Evolutionary conservation across 352 stramenopile species (phyloP).

Genomic region (Bremia lactucae): DNA sequence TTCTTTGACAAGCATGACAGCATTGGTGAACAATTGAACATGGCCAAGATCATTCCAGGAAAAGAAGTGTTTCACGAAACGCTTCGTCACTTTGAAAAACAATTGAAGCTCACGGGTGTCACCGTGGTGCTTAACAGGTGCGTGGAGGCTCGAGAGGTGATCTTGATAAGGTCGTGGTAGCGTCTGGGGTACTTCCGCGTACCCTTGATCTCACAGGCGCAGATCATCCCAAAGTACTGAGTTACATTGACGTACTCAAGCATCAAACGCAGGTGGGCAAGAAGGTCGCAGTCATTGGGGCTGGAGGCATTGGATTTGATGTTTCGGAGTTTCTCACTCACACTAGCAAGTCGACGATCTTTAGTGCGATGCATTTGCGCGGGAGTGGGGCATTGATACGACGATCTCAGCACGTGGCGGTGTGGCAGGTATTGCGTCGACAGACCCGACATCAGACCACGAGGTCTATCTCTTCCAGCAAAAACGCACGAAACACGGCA

Average conservation of each 20-base stretch:
- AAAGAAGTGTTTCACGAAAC: slow-evolving; percentile 98
- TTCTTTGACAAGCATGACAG: slow-evolving; percentile 86
- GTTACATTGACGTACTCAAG: slow-evolving; percentile 93
- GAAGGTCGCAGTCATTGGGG: slow-evolving; percentile 92
- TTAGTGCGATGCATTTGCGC: slow-evolving; percentile 76
- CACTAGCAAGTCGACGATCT: slow-evolving; percentile 47
- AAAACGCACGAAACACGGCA: slow-evolving; percentile 89
- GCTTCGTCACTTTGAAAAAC: slow-evolving; percentile 89
- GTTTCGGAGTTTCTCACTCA: slow-evolving; percentile 92
- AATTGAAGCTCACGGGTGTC: slow-evolving; percentile 79
- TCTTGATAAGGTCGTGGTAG: slow-evolving; percentile 91
- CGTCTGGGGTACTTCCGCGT: slow-evolving; percentile 90
- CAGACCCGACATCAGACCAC: slow-evolving; percentile 34
- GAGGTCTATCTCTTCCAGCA: slow-evolving; percentile 92
- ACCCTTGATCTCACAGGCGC: slow-evolving; percentile 79
- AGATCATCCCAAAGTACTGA: slow-evolving; percentile 87
- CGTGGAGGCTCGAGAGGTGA: slow-evolving; percentile 38
- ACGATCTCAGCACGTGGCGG: slow-evolving; percentile 75
- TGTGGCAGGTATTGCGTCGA: slow-evolving; percentile 43
- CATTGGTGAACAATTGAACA: slow-evolving; percentile 94
- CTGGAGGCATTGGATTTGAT: slow-evolving; percentile 97
- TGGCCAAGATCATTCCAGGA: slow-evolving; percentile 93
- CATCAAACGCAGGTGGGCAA: slow-evolving; percentile 83
- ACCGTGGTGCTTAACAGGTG: slow-evolving; percentile 63
- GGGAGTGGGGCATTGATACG: slow-evolving; percentile 92